phyloP scores from a whole-genome alignment of 495 filamentous ascomycete species.

The Xylaria palmicola region DNA sequence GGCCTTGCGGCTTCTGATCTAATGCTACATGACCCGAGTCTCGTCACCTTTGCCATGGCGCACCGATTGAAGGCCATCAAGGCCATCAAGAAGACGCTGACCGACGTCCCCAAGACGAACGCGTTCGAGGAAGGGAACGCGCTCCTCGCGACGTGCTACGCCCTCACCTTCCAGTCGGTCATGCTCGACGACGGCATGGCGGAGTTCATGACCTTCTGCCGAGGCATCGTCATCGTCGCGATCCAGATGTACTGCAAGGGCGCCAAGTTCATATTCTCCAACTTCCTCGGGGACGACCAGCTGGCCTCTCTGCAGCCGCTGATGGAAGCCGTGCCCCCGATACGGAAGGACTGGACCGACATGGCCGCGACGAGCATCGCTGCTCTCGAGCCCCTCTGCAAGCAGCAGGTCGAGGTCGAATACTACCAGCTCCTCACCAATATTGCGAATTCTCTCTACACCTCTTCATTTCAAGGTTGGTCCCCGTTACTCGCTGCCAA shows the following conservation, averaged over 20 bases:
- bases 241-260: conserved; percentile 46
- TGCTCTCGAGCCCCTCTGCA: conserved; percentile 35
- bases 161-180: conserved; percentile 59
- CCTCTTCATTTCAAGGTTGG: conserved; percentile 33
- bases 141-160: conserved; percentile 57
- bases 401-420: conserved; percentile 28
- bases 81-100: conserved; percentile 49
- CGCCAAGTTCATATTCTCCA: conserved; percentile 47
- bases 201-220: conserved; percentile 63
- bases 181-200: conserved; percentile 58
- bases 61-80: conserved; percentile 59
- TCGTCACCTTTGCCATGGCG: conserved; percentile 43
- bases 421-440: conserved; percentile 34
- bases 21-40: conserved; percentile 31
- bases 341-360: conserved; percentile 34
- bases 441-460: conserved; percentile 33
- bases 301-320: conserved; percentile 33
- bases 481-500: neutral
- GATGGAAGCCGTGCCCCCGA: conserved; percentile 33
- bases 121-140: conserved; percentile 46
- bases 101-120: conserved; percentile 31
- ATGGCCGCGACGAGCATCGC: conserved; percentile 37
- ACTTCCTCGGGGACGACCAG: conserved; percentile 34
- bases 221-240: conserved; percentile 56
- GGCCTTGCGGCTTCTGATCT: conserved; percentile 57